Base-by-base conservation (phyloP, 306 rosid species). In the Dryas drummondii region DNA sequence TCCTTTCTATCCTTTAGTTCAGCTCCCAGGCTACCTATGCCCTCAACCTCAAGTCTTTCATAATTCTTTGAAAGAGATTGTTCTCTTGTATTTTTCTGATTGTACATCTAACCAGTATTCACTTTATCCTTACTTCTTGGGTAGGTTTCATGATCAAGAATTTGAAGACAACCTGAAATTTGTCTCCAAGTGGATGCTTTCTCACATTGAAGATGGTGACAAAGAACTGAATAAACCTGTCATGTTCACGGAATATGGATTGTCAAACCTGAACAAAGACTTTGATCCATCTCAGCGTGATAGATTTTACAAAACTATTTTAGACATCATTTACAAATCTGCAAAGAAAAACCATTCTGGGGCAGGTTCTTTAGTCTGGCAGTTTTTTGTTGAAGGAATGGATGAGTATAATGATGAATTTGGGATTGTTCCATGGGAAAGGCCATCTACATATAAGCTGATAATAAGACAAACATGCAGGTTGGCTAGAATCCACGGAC, bases 171-270 rank as follows among this genome's bases (percentile, higher is more conserved):
- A 86, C 51, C 87, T 96, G 66, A 82, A 82, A 72, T 96, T 86
- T 70, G 88, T 96, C 9, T 78, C 88, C 48, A 90, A 96, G 85
- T 96, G 99, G 99, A 90, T 89, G 97, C 81, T 51, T 62, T 92
- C 99, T 60, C 99, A 96, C 88, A 96, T 96, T 52, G 96, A 92
- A 81, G 99, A 96, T 60, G 92, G 99, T 52, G 88, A 90, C 75
- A 88, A 70, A 73, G 88, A 80, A 64, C 81, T 96, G 85, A 85
- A 85, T 42, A 96, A 84, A 80, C 99, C 99, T 7, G 87, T 96
- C 68, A 75, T 96, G 91, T 96, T 92, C 84, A 90, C 99, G 4
- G 99, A 94, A 77, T 94, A 81, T 16, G 98, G 99, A 26, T 79
- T 89, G 79, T 90, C 99, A 48, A 84, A 89, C 88, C 73, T 82